Evolutionary conservation across 768 basidiomycete species (phyloP).

Genomic region (Neoboletus brunneissimus): DNA sequence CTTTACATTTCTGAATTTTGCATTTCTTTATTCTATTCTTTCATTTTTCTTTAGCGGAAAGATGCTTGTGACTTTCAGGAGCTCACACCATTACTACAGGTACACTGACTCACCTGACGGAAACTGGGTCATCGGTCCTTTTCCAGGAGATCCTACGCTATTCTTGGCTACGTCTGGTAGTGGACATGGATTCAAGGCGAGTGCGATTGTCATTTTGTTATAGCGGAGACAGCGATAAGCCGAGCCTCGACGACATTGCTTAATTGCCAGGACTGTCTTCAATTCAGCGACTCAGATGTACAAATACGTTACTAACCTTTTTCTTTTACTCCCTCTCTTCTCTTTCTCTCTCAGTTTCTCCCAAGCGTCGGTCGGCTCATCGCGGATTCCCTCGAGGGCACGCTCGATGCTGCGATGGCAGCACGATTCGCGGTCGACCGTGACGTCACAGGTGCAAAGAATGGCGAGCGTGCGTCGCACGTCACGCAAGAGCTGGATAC

Average conservation of each 20-base stretch:
- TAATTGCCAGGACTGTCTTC: neutral
- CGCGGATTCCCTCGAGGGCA: constrained; percentile 66
- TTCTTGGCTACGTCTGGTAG: constrained; percentile 85
- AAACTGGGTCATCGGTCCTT: constrained; percentile 87
- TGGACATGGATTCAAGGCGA: constrained; percentile 85
- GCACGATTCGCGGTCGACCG: constrained; percentile 67
- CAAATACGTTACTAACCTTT: neutral
- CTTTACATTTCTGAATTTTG: neutral
- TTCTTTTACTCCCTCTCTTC: no score
- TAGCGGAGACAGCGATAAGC: neutral
- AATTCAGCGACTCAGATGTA: neutral
- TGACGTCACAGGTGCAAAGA: constrained; percentile 18
- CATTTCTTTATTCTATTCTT: constrained; percentile 3
- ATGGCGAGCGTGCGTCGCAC: constrained; percentile 18
- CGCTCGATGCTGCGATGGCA: constrained; percentile 48
- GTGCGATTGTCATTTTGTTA: neutral
- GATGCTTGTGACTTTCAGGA: neutral
- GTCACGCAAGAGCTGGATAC: constrained; percentile 42
- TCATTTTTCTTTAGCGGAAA: neutral
- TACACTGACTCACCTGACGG: constrained; percentile 86
- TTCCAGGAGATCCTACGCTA: constrained; percentile 53
- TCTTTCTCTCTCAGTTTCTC: constrained; percentile 58
- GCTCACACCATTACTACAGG: constrained; percentile 42
- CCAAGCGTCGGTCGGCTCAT: constrained; percentile 81
- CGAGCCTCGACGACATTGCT: neutral